Conservation (phyloP, 176 grass and related monocot genomes). For the Chloris gayana region DNA sequence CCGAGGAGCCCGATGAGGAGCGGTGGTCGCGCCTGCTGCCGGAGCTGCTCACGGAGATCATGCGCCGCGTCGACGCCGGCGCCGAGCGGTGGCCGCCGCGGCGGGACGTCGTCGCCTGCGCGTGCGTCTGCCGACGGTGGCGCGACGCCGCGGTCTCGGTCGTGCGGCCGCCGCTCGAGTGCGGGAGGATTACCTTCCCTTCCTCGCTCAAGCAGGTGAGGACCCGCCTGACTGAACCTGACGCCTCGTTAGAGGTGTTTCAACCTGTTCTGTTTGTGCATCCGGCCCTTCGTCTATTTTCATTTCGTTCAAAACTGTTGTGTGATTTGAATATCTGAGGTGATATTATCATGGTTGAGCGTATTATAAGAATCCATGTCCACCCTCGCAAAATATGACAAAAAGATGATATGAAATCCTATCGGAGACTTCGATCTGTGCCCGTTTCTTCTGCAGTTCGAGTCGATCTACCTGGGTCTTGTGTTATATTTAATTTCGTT, state of each 20-base stretch:
- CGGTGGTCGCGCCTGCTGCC: conserved; percentile 73
- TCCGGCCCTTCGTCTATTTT: background rate
- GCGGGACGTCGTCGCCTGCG: conserved; percentile 78
- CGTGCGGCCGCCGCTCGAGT: conserved; percentile 67
- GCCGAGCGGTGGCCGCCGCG: conserved; percentile 83
- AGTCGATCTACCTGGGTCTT: background rate
- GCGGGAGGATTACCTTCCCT: conserved; percentile 88
- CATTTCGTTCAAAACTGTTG: background rate
- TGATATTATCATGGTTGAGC: background rate
- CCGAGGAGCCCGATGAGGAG: conserved; percentile 58
- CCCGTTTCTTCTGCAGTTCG: background rate
- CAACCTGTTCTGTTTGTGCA: no score
- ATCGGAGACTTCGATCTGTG: background rate
- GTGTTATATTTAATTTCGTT: background rate
- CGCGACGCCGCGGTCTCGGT: conserved; percentile 55
- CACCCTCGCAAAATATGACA: background rate
- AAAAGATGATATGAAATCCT: background rate
- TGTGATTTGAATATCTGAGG: background rate
- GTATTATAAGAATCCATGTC: background rate
- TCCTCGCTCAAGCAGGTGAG: conserved; percentile 92
- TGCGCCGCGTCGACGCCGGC: conserved; percentile 71
- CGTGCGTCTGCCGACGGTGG: conserved; percentile 83
- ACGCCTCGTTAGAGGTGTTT: background rate
- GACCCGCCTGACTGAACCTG: background rate
- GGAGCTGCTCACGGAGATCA: conserved; percentile 76